Conservation (phyloP, 75 land plant species). For the Pinus tabuliformis region DNA sequence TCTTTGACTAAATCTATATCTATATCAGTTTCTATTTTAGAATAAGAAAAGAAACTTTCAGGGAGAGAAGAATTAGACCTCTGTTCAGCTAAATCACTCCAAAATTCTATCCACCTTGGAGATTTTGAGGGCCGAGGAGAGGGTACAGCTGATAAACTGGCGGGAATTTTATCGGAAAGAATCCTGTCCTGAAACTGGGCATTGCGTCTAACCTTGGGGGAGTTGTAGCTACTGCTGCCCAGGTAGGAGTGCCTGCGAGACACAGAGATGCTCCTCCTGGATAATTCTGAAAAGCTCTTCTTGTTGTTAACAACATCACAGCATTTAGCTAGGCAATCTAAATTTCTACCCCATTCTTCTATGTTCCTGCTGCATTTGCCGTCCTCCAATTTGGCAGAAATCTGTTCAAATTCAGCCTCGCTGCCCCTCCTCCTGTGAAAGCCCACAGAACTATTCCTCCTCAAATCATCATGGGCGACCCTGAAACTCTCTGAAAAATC, state of each 20-base stretch:
- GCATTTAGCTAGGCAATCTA: conserved; percentile 27
- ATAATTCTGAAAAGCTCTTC: conserved; percentile 7
- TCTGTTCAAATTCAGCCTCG: background rate
- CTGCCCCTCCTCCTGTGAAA: background rate
- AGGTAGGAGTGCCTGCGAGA: background rate
- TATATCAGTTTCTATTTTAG: conserved; percentile 4
- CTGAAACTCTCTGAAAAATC: conserved; percentile 7
- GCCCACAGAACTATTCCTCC: conserved; percentile 3
- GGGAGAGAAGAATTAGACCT: conserved; percentile 12
- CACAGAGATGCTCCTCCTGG: conserved; percentile 11
- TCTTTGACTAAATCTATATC: background rate
- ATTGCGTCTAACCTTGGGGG: conserved; percentile 1
- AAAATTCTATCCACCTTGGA: conserved; percentile 84
- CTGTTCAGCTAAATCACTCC: conserved; percentile 73
- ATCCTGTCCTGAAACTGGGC: background rate
- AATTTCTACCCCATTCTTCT: conserved; percentile 31
- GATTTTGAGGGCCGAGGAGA: conserved; percentile 15
- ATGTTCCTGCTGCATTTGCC: background rate
- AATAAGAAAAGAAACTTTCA: conserved; percentile 7
- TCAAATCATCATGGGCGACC: background rate
- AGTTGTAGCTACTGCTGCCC: background rate
- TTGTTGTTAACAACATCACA: conserved; percentile 6
- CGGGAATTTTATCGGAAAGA: background rate
- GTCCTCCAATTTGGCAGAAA: background rate
- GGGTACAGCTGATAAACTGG: conserved; percentile 23